These are phyloP conservation scores for Hypoxylon cercidicola DNA, from an alignment of 495 filamentous ascomycete species.

Conservation along the genomic window DNA sequence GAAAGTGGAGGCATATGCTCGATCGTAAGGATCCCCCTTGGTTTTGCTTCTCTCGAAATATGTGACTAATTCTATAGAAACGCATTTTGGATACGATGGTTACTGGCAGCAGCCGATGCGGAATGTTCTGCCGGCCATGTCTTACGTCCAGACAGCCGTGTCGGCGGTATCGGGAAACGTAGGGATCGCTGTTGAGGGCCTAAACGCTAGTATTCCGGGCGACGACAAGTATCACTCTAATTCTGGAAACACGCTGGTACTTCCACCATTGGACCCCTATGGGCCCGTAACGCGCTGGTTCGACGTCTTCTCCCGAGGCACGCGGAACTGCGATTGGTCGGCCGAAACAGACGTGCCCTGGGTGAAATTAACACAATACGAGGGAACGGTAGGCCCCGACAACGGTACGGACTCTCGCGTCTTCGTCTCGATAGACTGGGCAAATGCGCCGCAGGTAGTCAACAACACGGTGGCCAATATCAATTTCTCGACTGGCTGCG, in stretches of 20 bases:
- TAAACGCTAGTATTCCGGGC: slow-evolving; percentile 71
- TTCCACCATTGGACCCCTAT: slow-evolving; percentile 71
- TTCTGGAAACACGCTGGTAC: slow-evolving; percentile 62
- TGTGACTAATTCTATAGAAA: slow-evolving; percentile 50
- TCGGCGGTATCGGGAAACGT: slow-evolving; percentile 69
- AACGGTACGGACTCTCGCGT: slow-evolving; percentile 66
- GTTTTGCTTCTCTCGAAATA: not conserved
- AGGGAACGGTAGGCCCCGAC: slow-evolving; percentile 61
- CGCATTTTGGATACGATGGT: slow-evolving; percentile 62
- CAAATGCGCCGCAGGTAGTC: slow-evolving; percentile 58
- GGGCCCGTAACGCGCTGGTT: slow-evolving; percentile 69
- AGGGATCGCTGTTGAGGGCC: slow-evolving; percentile 72
- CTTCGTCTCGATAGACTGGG: slow-evolving; percentile 71
- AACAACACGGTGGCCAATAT: slow-evolving; percentile 61
- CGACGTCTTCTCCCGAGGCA: slow-evolving; percentile 74
- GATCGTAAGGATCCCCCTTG: slow-evolving; percentile 56
- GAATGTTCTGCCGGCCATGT: slow-evolving; percentile 69
- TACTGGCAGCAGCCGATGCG: slow-evolving; percentile 79
- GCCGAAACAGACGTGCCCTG: slow-evolving; percentile 63
- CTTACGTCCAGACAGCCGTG: slow-evolving; percentile 66
- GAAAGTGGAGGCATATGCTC: slow-evolving; percentile 81
- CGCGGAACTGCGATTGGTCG: slow-evolving; percentile 65
- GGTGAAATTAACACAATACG: slow-evolving; percentile 65
- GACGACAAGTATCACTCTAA: slow-evolving; percentile 73
- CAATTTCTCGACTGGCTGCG: slow-evolving; percentile 65